A percentile compares a stretch with the other conserved stretches of the same genome.
Conservation (phyloP, 2,329 filamentous ascomycete genomes). For the Didymosphaeria variabile region DNA sequence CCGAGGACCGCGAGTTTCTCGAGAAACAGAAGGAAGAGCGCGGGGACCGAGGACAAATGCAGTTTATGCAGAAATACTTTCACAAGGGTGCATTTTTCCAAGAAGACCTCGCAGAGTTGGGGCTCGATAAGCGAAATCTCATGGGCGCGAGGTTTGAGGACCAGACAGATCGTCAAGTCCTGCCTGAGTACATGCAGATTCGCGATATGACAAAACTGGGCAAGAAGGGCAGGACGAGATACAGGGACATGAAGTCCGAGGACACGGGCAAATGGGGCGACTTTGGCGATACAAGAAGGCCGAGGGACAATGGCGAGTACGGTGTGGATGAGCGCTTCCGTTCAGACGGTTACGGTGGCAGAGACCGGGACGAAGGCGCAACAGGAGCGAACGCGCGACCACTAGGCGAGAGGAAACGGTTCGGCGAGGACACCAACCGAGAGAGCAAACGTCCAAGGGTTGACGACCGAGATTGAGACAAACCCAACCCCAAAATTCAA, state of each 20-base stretch:
- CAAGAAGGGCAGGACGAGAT: constrained; percentile 89
- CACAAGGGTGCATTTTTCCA: constrained; percentile 97
- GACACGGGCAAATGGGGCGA: constrained; percentile 90
- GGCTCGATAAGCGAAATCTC: constrained; percentile 80
- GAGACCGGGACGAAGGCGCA: constrained; percentile 54
- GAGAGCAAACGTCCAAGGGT: constrained; percentile 57
- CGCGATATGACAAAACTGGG: constrained; percentile 94
- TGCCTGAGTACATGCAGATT: constrained; percentile 92
- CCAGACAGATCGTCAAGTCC: constrained; percentile 77
- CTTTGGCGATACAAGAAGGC: constrained; percentile 60
- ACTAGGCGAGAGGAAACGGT: constrained; percentile 68
- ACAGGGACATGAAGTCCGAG: constrained; percentile 86
- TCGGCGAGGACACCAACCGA: constrained; percentile 50
- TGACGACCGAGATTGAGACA: constrained; percentile 39
- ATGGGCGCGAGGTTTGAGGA: constrained; percentile 91
- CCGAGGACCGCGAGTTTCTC: constrained; percentile 83
- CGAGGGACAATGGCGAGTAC: constrained; percentile 51
- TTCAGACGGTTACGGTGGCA: constrained; percentile 64
- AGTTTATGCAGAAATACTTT: constrained; percentile 94
- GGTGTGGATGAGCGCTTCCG: constrained; percentile 73
- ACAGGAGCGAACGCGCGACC: constrained; percentile 77
- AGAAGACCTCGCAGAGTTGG: constrained; percentile 78
- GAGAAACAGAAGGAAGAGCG: constrained; percentile 79
- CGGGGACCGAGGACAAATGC: constrained; percentile 79
- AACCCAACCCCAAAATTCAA: not conserved